These are phyloP conservation scores for Rhamnella rubrinervis DNA, from an alignment of 331 rosid genomes.

Conservation along the genomic window DNA sequence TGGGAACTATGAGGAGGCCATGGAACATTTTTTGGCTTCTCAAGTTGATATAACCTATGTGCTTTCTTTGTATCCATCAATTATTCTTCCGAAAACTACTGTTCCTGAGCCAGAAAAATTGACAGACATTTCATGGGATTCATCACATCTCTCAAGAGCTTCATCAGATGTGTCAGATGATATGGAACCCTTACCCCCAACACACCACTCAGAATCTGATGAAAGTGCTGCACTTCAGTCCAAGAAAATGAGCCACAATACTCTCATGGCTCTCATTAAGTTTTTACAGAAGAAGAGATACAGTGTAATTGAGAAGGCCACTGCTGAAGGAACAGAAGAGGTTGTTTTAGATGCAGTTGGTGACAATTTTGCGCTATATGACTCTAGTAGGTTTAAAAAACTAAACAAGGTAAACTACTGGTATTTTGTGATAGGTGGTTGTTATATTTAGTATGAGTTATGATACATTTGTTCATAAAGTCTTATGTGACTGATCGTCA, in stretches of 20 bases:
- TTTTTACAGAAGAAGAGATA: conserved; percentile 84
- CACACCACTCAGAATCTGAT: conserved; percentile 55
- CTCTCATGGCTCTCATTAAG: conserved; percentile 96
- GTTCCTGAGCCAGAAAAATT: conserved; percentile 69
- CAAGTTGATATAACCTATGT: conserved; percentile 89
- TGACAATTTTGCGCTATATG: conserved; percentile 57
- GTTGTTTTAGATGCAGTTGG: conserved; percentile 93
- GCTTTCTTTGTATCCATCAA: conserved; percentile 79
- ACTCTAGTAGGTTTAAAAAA: conserved; percentile 59
- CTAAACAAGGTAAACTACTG: conserved; percentile 64
- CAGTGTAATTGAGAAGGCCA: conserved; percentile 80
- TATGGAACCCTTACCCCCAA: conserved; percentile 57
- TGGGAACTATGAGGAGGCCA: conserved; percentile 94
- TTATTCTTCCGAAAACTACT: conserved; percentile 79
- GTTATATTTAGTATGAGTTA: background rate
- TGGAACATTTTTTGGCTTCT: conserved; percentile 93
- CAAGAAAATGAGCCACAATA: conserved; percentile 84
- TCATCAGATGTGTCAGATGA: conserved; percentile 89
- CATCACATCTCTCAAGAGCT: conserved; percentile 63
- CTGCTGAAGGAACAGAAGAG: conserved; percentile 98
- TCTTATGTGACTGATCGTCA: background rate
- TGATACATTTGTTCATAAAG: background rate
- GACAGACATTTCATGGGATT: conserved; percentile 60
- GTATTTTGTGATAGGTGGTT: conserved; percentile 4
- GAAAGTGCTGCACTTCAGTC: conserved; percentile 73